Evolutionary conservation across 2,329 filamentous ascomycete genomes (phyloP).

Genomic region (Dothidotthia symphoricarpi): DNA sequence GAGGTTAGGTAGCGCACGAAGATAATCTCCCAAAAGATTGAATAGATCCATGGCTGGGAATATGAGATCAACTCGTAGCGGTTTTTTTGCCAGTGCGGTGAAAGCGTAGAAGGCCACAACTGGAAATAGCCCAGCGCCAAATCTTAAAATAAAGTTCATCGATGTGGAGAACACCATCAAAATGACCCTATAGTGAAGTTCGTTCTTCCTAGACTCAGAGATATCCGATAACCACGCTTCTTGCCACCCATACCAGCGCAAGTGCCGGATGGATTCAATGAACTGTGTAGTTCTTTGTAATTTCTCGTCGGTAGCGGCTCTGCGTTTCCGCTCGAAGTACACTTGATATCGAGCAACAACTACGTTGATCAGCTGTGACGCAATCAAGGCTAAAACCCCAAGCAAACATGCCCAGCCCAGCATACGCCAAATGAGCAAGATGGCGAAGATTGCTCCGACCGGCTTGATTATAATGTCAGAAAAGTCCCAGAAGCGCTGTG

Average conservation of each 20-base stretch:
- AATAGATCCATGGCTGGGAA: slow-evolving; percentile 86
- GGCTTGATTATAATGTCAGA: slow-evolving; percentile 73
- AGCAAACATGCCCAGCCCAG: slow-evolving; percentile 77
- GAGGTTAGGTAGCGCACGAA: slow-evolving; percentile 72
- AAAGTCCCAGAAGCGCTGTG: slow-evolving; percentile 86
- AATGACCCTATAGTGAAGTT: slow-evolving; percentile 64
- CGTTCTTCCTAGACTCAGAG: slow-evolving; percentile 64
- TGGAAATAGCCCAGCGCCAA: slow-evolving; percentile 73
- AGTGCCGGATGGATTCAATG: slow-evolving; percentile 78
- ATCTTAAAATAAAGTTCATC: slow-evolving; percentile 67
- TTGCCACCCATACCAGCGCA: slow-evolving; percentile 83
- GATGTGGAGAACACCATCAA: slow-evolving; percentile 61
- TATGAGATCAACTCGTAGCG: slow-evolving; percentile 74
- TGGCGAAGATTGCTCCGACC: slow-evolving; percentile 70
- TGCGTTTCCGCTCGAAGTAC: slow-evolving; percentile 67
- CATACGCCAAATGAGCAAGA: slow-evolving; percentile 71
- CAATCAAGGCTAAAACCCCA: slow-evolving; percentile 66
- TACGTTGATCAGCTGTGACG: slow-evolving; percentile 69
- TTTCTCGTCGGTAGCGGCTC: slow-evolving; percentile 71
- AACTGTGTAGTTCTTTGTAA: slow-evolving; percentile 82
- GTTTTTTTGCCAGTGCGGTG: slow-evolving; percentile 66
- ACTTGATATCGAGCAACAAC: slow-evolving; percentile 66
- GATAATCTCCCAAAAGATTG: slow-evolving; percentile 66
- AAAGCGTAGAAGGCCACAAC: slow-evolving; percentile 80
- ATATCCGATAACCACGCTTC: slow-evolving; percentile 69